A percentile compares a stretch with the other conserved stretches of the same genome.
These are phyloP conservation scores for Aspergillus bombycis DNA, from an alignment of 2,329 filamentous ascomycete species.

Conservation along the genomic window DNA sequence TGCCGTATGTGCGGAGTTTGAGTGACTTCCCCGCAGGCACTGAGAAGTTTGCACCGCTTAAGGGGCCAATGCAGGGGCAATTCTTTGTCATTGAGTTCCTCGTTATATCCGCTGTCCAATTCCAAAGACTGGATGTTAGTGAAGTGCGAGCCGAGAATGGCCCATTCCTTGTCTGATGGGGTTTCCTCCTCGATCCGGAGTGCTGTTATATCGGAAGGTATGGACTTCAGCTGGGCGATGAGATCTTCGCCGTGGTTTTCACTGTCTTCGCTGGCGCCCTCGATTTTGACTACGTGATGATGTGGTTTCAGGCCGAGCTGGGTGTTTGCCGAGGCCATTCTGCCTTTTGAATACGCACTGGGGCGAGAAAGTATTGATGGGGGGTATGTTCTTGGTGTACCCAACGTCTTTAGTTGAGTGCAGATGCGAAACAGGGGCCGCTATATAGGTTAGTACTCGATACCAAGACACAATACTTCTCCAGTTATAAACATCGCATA, in stretches of 20 bases:
- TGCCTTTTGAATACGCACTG: not conserved
- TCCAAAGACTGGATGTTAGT: constrained; percentile 22
- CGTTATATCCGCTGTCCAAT: constrained; percentile 24
- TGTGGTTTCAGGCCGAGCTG: not conserved
- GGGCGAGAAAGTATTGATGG: not conserved
- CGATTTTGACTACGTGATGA: constrained; percentile 15
- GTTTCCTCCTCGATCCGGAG: constrained; percentile 25
- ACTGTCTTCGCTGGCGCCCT: constrained; percentile 13
- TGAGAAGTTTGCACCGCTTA: constrained; percentile 18
- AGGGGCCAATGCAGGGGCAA: constrained; percentile 32
- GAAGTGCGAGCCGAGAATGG: constrained; percentile 28
- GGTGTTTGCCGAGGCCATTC: not conserved
- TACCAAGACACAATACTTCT: not conserved
- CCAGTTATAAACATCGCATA: not conserved
- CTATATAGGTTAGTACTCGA: not conserved
- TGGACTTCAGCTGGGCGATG: constrained; percentile 20
- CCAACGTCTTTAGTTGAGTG: not conserved
- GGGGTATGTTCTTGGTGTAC: not conserved
- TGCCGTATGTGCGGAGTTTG: constrained; percentile 24
- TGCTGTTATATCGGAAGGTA: constrained; percentile 17
- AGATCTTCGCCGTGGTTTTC: constrained; percentile 14
- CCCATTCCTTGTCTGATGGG: constrained; percentile 29
- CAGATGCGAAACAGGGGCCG: not conserved
- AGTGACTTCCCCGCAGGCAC: constrained; percentile 20
- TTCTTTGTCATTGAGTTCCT: constrained; percentile 26